These are phyloP conservation scores for Pilaira anomala DNA, from an alignment of 192 early-diverging fungal species.

Conservation along the genomic window DNA sequence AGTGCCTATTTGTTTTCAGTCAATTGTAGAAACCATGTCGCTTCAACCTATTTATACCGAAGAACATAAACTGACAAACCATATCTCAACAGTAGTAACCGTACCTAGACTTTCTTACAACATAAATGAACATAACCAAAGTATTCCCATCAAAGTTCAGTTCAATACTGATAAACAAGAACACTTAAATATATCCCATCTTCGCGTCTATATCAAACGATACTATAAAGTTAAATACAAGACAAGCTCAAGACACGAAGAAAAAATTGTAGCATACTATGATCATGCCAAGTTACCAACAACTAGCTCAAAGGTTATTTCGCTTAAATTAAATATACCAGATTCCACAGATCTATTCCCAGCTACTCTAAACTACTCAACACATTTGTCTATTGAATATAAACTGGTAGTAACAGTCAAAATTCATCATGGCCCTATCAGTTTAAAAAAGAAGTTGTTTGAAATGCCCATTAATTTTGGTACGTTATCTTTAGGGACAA, in stretches of 20 bases:
- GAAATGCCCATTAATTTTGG: conserved; percentile 11
- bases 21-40: conserved; percentile 1
- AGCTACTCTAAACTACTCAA: conserved; percentile 1
- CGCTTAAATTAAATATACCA: neutral
- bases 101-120: conserved; percentile 9
- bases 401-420: neutral
- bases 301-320: neutral
- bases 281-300: neutral
- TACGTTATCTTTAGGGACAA: conserved; percentile 1
- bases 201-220: neutral
- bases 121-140: neutral
- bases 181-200: neutral
- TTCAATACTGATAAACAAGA: conserved; percentile 3
- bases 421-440: conserved; percentile 4
- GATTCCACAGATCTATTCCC: neutral
- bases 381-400: neutral
- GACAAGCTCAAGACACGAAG: neutral
- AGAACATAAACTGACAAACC: neutral
- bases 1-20: neutral
- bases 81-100: neutral
- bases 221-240: conserved; percentile 3
- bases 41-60: neutral
- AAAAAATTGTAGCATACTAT: neutral
- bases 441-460: conserved; percentile 8
- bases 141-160: conserved; percentile 1